phyloP scores from a whole-genome alignment of 352 stramenopile species.

The Blastocystis sp. region DNA sequence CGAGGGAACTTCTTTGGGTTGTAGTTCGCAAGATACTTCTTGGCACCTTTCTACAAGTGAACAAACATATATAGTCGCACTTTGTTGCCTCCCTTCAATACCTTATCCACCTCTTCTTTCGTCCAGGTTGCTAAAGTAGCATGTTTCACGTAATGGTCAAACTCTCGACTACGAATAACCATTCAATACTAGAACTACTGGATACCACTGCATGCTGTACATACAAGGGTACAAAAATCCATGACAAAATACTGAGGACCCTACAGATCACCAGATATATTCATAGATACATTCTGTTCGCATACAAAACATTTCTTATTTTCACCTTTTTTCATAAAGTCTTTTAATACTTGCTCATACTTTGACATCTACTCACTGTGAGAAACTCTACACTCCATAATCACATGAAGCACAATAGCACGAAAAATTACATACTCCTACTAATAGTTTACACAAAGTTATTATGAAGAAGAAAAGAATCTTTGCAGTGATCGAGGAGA shows the following conservation, averaged over 20 bases:
- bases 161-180: constrained; percentile 44
- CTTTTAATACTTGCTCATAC: constrained; percentile 60
- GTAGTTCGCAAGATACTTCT: constrained; percentile 57
- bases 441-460: not conserved
- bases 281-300: constrained; percentile 24
- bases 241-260: constrained; percentile 62
- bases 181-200: not conserved
- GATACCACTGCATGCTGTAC: constrained; percentile 50
- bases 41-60: constrained; percentile 48
- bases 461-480: not conserved
- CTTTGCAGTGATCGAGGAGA: not conserved
- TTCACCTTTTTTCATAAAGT: constrained; percentile 61
- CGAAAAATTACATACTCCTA: not conserved
- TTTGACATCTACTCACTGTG: constrained; percentile 52
- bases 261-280: not conserved
- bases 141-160: constrained; percentile 58
- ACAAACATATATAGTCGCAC: not conserved
- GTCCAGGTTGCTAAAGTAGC: constrained; percentile 44
- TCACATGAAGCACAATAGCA: not conserved
- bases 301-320: constrained; percentile 63
- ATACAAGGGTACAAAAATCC: constrained; percentile 61
- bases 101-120: constrained; percentile 61
- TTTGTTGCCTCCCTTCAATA: constrained; percentile 59
- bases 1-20: constrained; percentile 61
- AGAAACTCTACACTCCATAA: not conserved